Evolutionary conservation across 2,329 filamentous ascomycete species (phyloP).

Genomic region (Cercospora berteroae): DNA sequence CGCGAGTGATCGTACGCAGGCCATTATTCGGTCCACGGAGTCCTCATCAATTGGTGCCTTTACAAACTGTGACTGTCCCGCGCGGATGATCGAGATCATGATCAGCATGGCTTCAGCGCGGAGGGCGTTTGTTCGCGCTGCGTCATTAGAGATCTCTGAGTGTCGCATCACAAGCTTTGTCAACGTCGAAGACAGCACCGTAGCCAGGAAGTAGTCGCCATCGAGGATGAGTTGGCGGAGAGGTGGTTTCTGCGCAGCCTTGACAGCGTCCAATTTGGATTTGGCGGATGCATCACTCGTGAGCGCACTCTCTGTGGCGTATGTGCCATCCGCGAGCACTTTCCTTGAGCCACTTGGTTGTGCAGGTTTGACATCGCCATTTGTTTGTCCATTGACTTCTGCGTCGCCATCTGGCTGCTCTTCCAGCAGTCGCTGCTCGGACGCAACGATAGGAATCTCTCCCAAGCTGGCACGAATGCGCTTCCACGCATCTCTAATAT

Average conservation of each 20-base stretch:
- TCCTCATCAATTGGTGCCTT: conserved; percentile 97
- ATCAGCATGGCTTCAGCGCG: conserved; percentile 98
- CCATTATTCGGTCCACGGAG: conserved; percentile 98
- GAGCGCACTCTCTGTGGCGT: conserved; percentile 92
- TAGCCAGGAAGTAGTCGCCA: conserved; percentile 93
- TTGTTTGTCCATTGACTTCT: conserved; percentile 68
- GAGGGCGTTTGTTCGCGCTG: conserved; percentile 85
- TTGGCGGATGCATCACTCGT: conserved; percentile 88
- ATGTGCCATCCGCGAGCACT: conserved; percentile 93
- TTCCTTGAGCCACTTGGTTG: conserved; percentile 82
- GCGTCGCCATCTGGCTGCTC: conserved; percentile 66
- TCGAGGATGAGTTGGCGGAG: conserved; percentile 92
- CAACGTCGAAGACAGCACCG: conserved; percentile 90
- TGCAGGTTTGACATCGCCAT: conserved; percentile 73
- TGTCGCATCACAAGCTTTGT: conserved; percentile 98
- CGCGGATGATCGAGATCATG: conserved; percentile 97
- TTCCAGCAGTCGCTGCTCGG: conserved; percentile 87
- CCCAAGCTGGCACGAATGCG: conserved; percentile 88
- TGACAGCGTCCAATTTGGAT: conserved; percentile 91
- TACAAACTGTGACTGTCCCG: conserved; percentile 97
- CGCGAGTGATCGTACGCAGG: conserved; percentile 85
- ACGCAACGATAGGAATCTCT: conserved; percentile 94
- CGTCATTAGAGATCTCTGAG: conserved; percentile 83
- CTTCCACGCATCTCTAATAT: conserved; percentile 96
- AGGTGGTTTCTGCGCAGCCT: conserved; percentile 93